A percentile compares a stretch with the other conserved stretches of the same genome.
Evolutionary conservation across 306 rosid genomes (phyloP).

Genomic region (Castanopsis chinensis): DNA sequence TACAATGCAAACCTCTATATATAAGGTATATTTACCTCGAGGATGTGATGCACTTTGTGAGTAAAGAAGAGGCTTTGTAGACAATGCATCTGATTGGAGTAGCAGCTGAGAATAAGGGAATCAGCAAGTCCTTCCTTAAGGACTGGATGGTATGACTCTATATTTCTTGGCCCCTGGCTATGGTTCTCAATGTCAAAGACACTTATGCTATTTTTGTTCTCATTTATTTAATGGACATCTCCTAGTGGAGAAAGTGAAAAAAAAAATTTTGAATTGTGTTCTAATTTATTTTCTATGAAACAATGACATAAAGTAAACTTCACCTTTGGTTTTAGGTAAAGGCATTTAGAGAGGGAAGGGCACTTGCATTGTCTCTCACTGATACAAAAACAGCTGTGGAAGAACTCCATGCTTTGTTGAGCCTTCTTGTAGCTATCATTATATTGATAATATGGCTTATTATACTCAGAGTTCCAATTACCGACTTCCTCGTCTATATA

Average conservation of each 20-base stretch:
- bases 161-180: neutral
- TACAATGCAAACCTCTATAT: neutral
- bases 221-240: no score
- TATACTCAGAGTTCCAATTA: no score
- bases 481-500: no score
- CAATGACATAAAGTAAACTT: neutral
- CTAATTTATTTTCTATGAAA: no score
- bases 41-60: slow-evolving; percentile 34
- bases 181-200: neutral
- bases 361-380: no score
- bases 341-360: slow-evolving; percentile 44
- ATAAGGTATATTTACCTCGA: slow-evolving; percentile 29
- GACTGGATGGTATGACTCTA: slow-evolving; percentile 37
- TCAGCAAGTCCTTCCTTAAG: slow-evolving; percentile 22
- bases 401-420: no score
- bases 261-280: no score
- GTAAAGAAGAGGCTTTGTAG: slow-evolving; percentile 38
- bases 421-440: no score
- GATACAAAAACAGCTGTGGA: no score
- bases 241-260: no score
- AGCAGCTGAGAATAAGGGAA: neutral
- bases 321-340: slow-evolving; percentile 22
- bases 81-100: slow-evolving; percentile 25
- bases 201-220: neutral
- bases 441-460: slow-evolving; percentile 1